Evolutionary conservation across 208 protist genomes (phyloP).

Genomic region (Crithidia mellificae): DNA sequence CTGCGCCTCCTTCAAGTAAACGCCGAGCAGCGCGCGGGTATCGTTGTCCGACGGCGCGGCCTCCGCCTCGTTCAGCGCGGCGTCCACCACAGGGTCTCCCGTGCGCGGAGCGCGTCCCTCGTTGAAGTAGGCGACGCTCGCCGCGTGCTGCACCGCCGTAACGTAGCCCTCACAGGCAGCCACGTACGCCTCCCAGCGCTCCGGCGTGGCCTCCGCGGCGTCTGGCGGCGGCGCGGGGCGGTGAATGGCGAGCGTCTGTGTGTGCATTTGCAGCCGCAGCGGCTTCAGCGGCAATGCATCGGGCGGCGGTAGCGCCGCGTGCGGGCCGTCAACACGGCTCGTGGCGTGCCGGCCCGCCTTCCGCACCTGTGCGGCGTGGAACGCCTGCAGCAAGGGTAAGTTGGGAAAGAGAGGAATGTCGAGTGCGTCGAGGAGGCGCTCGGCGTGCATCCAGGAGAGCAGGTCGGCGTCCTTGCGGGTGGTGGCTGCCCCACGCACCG

Average conservation of each 20-base stretch:
- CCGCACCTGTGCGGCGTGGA: conserved; percentile 56
- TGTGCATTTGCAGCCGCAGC: conserved; percentile 13
- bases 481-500: conserved; percentile 55
- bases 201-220: not conserved
- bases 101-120: conserved; percentile 65
- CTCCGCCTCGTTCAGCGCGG: conserved; percentile 64
- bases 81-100: conserved; percentile 64
- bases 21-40: conserved; percentile 28
- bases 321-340: conserved; percentile 12
- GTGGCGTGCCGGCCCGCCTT: conserved; percentile 50
- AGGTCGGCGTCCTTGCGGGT: conserved; percentile 84
- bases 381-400: conserved; percentile 73
- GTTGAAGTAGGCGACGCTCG: conserved; percentile 62
- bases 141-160: conserved; percentile 35
- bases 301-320: not conserved
- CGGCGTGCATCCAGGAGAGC: conserved; percentile 91
- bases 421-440: conserved; percentile 72
- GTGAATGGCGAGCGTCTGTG: not conserved
- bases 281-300: conserved; percentile 6
- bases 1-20: conserved; percentile 44
- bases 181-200: conserved; percentile 65
- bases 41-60: conserved; percentile 4
- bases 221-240: not conserved
- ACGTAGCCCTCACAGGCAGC: conserved; percentile 69
- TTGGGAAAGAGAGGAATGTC: conserved; percentile 83